Conservation (phyloP, 441 rosid species). For the Manihot esculenta region DNA sequence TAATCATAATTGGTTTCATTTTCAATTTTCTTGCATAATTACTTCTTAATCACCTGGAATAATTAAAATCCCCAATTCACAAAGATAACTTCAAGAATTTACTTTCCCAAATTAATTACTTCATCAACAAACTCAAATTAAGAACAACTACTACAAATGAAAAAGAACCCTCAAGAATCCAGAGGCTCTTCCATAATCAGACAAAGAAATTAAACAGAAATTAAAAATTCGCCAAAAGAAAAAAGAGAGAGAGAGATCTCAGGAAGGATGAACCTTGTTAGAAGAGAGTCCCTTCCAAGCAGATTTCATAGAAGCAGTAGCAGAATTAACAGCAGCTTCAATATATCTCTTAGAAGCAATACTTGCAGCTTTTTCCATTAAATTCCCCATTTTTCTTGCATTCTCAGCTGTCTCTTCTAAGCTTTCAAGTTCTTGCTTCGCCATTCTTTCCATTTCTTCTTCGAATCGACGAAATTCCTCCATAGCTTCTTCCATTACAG, state of each 20-base stretch:
- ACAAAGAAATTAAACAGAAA: background rate
- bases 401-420: slow-evolving; percentile 42
- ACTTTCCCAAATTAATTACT: too few species aligned
- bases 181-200: too few species aligned
- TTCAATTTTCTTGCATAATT: too few species aligned
- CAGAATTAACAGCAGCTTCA: slow-evolving; percentile 73
- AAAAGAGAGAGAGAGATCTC: slow-evolving; percentile 25
- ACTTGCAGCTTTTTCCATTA: slow-evolving; percentile 59
- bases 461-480: slow-evolving; percentile 66
- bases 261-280: slow-evolving; percentile 74
- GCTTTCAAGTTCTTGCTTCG: slow-evolving; percentile 19
- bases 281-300: slow-evolving; percentile 63
- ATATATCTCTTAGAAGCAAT: slow-evolving; percentile 64
- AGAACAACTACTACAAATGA: too few species aligned
- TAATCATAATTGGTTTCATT: too few species aligned
- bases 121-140: too few species aligned
- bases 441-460: slow-evolving; percentile 69
- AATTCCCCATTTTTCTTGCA: slow-evolving; percentile 53
- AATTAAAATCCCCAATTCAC: too few species aligned
- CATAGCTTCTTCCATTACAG: slow-evolving; percentile 76
- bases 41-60: too few species aligned
- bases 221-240: too few species aligned
- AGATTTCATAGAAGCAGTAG: slow-evolving; percentile 75
- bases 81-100: too few species aligned
- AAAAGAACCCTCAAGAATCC: too few species aligned